These are phyloP conservation scores for Sanghuangporus sanghuang DNA, from an alignment of 1,284 basidiomycete genomes.

Conservation along the genomic window DNA sequence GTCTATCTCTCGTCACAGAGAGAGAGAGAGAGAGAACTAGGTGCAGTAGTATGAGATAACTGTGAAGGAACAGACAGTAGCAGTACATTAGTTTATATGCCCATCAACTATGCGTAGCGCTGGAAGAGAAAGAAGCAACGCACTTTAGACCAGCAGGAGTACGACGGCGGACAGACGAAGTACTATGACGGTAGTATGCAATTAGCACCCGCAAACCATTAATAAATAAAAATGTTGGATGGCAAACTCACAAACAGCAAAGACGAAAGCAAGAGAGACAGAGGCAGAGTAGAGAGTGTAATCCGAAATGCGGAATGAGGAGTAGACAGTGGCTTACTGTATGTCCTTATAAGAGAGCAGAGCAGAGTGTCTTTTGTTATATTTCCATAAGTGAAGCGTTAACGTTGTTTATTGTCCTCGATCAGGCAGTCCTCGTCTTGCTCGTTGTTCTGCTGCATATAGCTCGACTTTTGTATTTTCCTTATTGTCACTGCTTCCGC, in stretches of 20 bases:
- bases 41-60: constrained; percentile 8
- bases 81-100: background rate
- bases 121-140: background rate
- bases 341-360: background rate
- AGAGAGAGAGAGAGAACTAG: background rate
- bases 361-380: background rate
- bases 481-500: background rate
- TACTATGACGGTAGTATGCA: background rate
- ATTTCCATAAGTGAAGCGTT: background rate
- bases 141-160: constrained; percentile 1
- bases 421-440: background rate
- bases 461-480: too few relatives aligned
- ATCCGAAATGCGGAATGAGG: constrained; percentile 9
- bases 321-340: constrained; percentile 20
- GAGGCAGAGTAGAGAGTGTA: constrained; percentile 5
- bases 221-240: background rate
- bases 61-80: background rate
- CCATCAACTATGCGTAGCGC: background rate
- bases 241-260: constrained; percentile 14
- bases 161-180: constrained; percentile 1
- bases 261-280: constrained; percentile 6
- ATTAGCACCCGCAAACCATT: background rate
- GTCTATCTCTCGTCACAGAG: background rate
- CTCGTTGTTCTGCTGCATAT: too few relatives aligned
- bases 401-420: background rate